Evolutionary conservation across 495 filamentous ascomycete species (phyloP).

Genomic region (Copromyces sp.): DNA sequence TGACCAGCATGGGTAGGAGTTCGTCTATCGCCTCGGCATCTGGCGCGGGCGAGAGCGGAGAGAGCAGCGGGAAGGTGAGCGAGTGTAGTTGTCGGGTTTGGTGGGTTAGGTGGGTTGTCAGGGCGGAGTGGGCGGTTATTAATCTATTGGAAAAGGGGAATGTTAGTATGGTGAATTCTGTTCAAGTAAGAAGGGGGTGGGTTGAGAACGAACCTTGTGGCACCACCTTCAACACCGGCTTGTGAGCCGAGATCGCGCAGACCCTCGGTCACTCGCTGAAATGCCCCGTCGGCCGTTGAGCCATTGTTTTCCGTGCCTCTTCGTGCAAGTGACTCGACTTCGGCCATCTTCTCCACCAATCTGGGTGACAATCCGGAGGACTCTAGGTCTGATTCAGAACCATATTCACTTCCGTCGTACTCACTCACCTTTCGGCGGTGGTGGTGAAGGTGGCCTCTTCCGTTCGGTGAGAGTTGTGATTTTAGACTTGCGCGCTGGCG

Average conservation of each 20-base stretch:
- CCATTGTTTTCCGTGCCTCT: slow-evolving; percentile 65
- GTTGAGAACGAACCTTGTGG: slow-evolving; percentile 51
- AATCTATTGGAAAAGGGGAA: slow-evolving; percentile 41
- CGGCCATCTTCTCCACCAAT: slow-evolving; percentile 65
- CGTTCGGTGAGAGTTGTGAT: slow-evolving; percentile 24
- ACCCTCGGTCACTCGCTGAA: slow-evolving; percentile 59
- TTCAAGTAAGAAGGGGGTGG: background rate
- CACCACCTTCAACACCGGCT: slow-evolving; percentile 66
- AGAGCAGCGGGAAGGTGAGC: slow-evolving; percentile 64
- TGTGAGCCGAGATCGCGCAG: slow-evolving; percentile 76
- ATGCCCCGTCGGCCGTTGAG: slow-evolving; percentile 54
- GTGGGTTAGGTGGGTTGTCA: slow-evolving; percentile 74
- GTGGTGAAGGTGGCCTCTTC: slow-evolving; percentile 16
- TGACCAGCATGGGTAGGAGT: slow-evolving; percentile 52
- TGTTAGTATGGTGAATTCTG: slow-evolving; percentile 12
- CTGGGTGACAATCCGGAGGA: slow-evolving; percentile 58
- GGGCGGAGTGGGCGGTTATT: slow-evolving; percentile 76
- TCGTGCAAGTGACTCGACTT: slow-evolving; percentile 63
- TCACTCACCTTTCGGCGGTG: slow-evolving; percentile 39
- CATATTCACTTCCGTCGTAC: slow-evolving; percentile 53
- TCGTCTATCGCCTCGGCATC: slow-evolving; percentile 53
- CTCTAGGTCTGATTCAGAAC: slow-evolving; percentile 64
- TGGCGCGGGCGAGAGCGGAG: slow-evolving; percentile 42
- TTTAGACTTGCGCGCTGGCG: slow-evolving; percentile 22
- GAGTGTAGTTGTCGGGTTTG: slow-evolving; percentile 75